Conservation (phyloP, 2,329 filamentous ascomycete species). For the Calonectria multiphialidica region DNA sequence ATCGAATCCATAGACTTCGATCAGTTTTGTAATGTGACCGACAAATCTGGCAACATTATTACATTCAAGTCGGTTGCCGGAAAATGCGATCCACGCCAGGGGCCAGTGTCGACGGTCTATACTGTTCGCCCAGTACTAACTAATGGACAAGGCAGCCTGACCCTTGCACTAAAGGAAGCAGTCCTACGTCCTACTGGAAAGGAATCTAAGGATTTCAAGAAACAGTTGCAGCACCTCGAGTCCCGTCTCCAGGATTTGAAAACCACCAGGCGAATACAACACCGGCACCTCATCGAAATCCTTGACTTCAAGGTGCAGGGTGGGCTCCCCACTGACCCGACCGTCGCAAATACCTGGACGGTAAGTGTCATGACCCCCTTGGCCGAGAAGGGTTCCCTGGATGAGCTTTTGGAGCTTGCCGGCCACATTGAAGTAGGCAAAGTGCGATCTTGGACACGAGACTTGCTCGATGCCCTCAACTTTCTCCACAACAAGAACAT, state of each 20-base stretch:
- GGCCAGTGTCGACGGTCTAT: constrained; percentile 76
- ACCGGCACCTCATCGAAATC: constrained; percentile 82
- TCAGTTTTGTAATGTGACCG: constrained; percentile 72
- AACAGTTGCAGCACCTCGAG: constrained; percentile 82
- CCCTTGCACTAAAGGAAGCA: constrained; percentile 81
- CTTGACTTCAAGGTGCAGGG: constrained; percentile 85
- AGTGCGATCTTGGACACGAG: constrained; percentile 90
- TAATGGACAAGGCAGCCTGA: constrained; percentile 67
- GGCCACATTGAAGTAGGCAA: constrained; percentile 80
- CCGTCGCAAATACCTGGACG: constrained; percentile 68
- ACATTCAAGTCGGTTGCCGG: constrained; percentile 79
- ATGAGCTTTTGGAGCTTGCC: constrained; percentile 84
- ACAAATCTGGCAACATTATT: constrained; percentile 72
- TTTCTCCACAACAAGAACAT: constrained; percentile 89
- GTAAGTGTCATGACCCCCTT: constrained; percentile 82
- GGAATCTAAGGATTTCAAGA: constrained; percentile 76
- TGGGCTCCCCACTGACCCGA: constrained; percentile 54
- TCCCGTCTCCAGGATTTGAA: constrained; percentile 81
- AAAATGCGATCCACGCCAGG: constrained; percentile 74
- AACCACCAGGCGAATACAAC: constrained; percentile 77
- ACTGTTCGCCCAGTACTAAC: constrained; percentile 77
- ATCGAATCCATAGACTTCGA: constrained; percentile 71
- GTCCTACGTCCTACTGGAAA: constrained; percentile 68
- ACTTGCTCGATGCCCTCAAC: constrained; percentile 88
- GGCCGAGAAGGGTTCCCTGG: constrained; percentile 84